phyloP scores from a whole-genome alignment of 2,329 filamentous ascomycete genomes.

The Cordyceps javanica region DNA sequence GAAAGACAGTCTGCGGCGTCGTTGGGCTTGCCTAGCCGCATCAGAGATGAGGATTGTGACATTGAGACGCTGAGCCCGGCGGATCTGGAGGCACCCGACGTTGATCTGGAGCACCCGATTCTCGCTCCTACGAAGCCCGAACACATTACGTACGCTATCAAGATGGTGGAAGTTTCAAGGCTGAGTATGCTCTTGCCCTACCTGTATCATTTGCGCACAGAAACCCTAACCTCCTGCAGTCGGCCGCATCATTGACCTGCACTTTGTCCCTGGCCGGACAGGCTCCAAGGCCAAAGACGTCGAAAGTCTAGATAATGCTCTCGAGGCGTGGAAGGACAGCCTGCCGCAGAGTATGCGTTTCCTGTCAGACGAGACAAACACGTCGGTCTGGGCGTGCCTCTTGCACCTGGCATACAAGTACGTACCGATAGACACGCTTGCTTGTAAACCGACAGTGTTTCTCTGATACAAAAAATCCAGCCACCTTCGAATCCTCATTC shows the following conservation, averaged over 20 bases:
- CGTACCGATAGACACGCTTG: not conserved
- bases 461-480: constrained; percentile 14
- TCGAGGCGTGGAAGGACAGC: constrained; percentile 30
- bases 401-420: constrained; percentile 34
- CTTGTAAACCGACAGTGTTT: not conserved
- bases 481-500: constrained; percentile 30
- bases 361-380: constrained; percentile 25
- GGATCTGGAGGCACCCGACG: constrained; percentile 27
- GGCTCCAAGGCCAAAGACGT: constrained; percentile 24
- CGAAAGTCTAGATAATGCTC: constrained; percentile 22
- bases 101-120: constrained; percentile 17
- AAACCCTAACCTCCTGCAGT: constrained; percentile 19
- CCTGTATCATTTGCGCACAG: not conserved
- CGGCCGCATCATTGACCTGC: constrained; percentile 29
- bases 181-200: constrained; percentile 21
- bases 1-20: constrained; percentile 32
- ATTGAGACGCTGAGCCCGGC: constrained; percentile 27
- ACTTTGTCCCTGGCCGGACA: constrained; percentile 29
- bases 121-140: constrained; percentile 26
- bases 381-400: constrained; percentile 30
- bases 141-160: constrained; percentile 30
- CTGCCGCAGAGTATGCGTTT: constrained; percentile 26
- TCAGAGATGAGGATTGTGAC: constrained; percentile 33
- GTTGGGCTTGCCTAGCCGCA: constrained; percentile 29
- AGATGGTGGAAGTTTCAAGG: constrained; percentile 32